Base-by-base conservation (phyloP, 2,329 filamentous ascomycete genomes). In the Pyricularia pennisetigena region DNA sequence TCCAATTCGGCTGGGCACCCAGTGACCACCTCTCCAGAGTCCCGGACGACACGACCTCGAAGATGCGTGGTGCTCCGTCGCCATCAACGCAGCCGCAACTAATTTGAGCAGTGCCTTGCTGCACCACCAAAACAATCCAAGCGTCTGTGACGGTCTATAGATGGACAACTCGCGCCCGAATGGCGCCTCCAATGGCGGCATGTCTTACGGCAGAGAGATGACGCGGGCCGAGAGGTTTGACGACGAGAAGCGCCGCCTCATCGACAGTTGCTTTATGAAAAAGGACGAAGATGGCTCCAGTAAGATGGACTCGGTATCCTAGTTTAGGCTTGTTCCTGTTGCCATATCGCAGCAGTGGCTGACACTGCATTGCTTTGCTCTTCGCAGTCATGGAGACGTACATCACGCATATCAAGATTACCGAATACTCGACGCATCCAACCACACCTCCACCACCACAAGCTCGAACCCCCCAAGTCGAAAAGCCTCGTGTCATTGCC, bases 361-460 rank as follows among this genome's bases (percentile, higher is more conserved):
- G 23, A 61, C 57, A 61, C 23, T n/a, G 57, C 12, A 28, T 26
- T 61, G n/a, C n/a, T 61, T 69, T 49, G 29, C 70, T 68, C 29
- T 65, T 64, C 24, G 67, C 74, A 93, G 90, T 92, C 73, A 82
- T 89, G 72, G 95, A 99, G 81, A 97, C 93, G 41, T 99, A 99
- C 81, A 99, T 99, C 74, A 99, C 95, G 26, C 95, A 99, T 77
- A 94, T 98, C 74, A 88, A 90, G 75, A 93, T 99, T 74, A 88
- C 87, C 72, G 95, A 99, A 81, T 97, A 92, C 83, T 88, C 89
- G 69, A 85, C 87, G 59, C 89, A 94, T 78, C 93, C 94, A 20
- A 94, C 93, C 26, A 85, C 86, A 54, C 95, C 95, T 41, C 90
- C 95, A 67, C 94, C 95, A 3, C 92, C 92, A 2, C 88, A 90